Evolutionary conservation across 2,329 filamentous ascomycete genomes (phyloP), one percentile per base, ranked within the genome.

Genomic region (Botrytis fragariae): DNA sequence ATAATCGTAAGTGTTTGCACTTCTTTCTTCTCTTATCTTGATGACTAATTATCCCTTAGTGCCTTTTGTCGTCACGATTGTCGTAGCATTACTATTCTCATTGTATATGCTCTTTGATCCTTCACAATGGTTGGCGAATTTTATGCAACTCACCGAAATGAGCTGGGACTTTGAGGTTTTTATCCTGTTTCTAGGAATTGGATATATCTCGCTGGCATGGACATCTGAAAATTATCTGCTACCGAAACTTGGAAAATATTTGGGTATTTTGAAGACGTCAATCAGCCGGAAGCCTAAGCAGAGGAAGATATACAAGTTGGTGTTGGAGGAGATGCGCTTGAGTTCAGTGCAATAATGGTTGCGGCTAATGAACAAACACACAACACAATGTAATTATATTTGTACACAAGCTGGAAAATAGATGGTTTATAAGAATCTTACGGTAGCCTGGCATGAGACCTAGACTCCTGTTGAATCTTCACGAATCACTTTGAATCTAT

Each of bases 61-160:
- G 80, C 96, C 95, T 0, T 98, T 98, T 79, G 89, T 97, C 51
- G 84, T 88, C 10, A 96, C 94, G 0, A 92, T 98, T 74, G 81
- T 89, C 16, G 80, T 91, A 25, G 88, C 93, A 0, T 82, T 96
- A 7, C 81, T 87, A 0, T 84, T 96, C 54, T 91, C 91, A 0
- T 82, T 88, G 2, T 96, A 97, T 81, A 95, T 99, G 91, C 87
- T 97, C 42, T 86, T 95, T 75, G 86, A 88, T 39, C 93, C 95
- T 0, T 89, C 91, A 0, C 82, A 85, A 32, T 92, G 91, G 87
- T 82, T 98, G 20, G 86, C 84, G 73, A 84, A 88, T 32, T 82
- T 94, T 62, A 99, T 99, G 95, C 90, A 98, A 81, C 84, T 99
- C 74, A 98, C 94, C 0, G 86, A 85, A 69, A 91, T 97, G 85